Evolutionary conservation across 2,329 filamentous ascomycete species (phyloP), one percentile per base, ranked within the genome.

Genomic region (Talaromyces rugulosus): DNA sequence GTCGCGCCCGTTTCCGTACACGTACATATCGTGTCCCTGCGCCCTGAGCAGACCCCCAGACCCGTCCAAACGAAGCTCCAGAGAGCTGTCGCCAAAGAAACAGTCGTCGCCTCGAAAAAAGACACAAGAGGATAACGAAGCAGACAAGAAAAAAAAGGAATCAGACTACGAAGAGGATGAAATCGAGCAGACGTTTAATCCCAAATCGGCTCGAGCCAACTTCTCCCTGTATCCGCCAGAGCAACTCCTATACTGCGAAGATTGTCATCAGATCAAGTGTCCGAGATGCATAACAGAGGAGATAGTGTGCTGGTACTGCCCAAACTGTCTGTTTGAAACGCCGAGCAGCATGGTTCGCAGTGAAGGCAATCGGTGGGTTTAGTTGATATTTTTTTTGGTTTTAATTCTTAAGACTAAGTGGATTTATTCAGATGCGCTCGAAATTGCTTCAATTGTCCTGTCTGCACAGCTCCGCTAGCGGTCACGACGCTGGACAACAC

Each of bases 201-300:
- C 95, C 2, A 87, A 90, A 69, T 88, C 89, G 64, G 86, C 90
- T 16, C 88, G 93, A 42, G 90, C 95, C 62, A 95, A 92, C 75
- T 98, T 92, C 81, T 93, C 92, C 67, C 82, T 99, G 34, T 97
- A 94, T 72, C 94, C 95, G 0, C 87, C 97, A 52, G 94, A 98
- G 72, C 89, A 97, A 73, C 85, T 99, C 30, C 84, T 98, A 47
- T 99, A 96, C 80, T 99, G 95, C 80, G 94, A 96, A 73, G 95
- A 98, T 74, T 99, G 95, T 75, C 92, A 96, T 74, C 90, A 96
- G 76, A 96, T 98, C 65, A 90, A 95, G 68, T 99, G 95, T 74
- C 91, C 92, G 5, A 84, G 92, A 78, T 99, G 95, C 72, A 90
- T 96, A 59, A 86, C 89, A 55, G 95, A 99, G 73, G 95, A 99